Base-by-base conservation (phyloP, 78 protist species). In the Trichosphaerium sp. region DNA sequence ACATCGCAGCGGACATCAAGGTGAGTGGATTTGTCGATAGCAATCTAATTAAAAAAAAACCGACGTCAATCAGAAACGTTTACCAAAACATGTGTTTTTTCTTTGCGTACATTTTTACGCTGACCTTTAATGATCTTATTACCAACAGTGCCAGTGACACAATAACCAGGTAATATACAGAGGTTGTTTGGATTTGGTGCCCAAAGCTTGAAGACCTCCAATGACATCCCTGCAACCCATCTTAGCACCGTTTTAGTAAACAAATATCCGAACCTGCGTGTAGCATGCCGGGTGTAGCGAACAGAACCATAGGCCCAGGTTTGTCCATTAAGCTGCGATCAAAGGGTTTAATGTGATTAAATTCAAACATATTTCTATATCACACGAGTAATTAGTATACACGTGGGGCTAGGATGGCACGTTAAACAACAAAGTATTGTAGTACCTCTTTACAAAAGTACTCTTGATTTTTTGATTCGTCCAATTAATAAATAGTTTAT, bases 261-360 rank as follows among this genome's bases (percentile, higher is more conserved):
- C 75, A 26, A 69, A 58, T 23, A 87, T 60, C 25, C 15, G 72
- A 40, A 37, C 98, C 98, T 4, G 90, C 94, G 64, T 91, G 92
- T 18, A 95, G 72, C 98, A 95, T 95, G 41, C 98, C 98, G 1
- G 98, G 97, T 8, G 98, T 89, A 15, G 98, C 97, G 54, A 95
- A 93, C 12, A 95, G 66, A 4, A 94, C 96, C 78, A 67, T 65
- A 15, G 91, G 94, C 1, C 92, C 92, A 2, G 80, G 80, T 37
- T 38, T 42, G 47, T 66, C 82, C 14, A 65, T 52, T 10, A 51
- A 3, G 10, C 49, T 51, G 2, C 70, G 61, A 42, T 83, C 83
- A 41, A 88, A 86, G 23, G 88, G 77, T 34, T 59, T 55, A 8
- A 93, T 76, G 71, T 85, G 81, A 35, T 32, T 34, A 35, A 88